Conservation (phyloP, 768 basidiomycete genomes). For the Mycena leptocephala region DNA sequence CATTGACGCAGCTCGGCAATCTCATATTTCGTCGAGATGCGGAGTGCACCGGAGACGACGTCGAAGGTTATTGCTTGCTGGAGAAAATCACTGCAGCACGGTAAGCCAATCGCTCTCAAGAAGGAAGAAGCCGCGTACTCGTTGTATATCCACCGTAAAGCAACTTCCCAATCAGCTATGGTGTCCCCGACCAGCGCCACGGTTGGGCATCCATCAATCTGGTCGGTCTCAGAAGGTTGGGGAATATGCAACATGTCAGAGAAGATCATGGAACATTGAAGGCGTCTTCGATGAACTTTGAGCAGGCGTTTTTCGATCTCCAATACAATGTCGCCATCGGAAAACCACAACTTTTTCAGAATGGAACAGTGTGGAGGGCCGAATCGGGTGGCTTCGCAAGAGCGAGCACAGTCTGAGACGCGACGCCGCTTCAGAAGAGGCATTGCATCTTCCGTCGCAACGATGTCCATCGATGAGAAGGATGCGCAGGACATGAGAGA, state of each 20-base stretch:
- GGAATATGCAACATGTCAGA: slow-evolving; percentile 55
- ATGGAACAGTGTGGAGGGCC: not conserved
- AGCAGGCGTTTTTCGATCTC: slow-evolving; percentile 42
- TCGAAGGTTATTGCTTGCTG: slow-evolving; percentile 41
- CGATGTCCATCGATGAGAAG: slow-evolving; percentile 18
- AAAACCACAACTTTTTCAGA: slow-evolving; percentile 44
- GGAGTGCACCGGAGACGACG: slow-evolving; percentile 44
- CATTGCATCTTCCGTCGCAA: not conserved
- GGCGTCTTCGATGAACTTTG: slow-evolving; percentile 43
- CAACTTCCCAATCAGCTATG: slow-evolving; percentile 47
- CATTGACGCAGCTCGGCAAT: slow-evolving; percentile 46
- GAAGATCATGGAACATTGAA: slow-evolving; percentile 46
- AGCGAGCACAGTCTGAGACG: not conserved
- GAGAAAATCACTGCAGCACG: slow-evolving; percentile 41
- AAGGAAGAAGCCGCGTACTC: slow-evolving; percentile 40
- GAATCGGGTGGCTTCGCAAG: not conserved
- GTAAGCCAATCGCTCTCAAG: not conserved
- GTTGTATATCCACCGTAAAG: slow-evolving; percentile 51
- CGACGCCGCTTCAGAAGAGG: slow-evolving; percentile 26
- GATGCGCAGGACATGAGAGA: slow-evolving; percentile 11
- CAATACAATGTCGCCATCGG: slow-evolving; percentile 55
- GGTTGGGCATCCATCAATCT: slow-evolving; percentile 49
- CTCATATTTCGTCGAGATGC: slow-evolving; percentile 57
- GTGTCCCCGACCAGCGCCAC: slow-evolving; percentile 44
- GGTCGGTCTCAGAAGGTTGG: slow-evolving; percentile 46